Percentiles rank a stretch among this genome's conserved stretches.
phyloP scores from a whole-genome alignment of 2,329 filamentous ascomycete genomes.

The Beauveria sp. region DNA sequence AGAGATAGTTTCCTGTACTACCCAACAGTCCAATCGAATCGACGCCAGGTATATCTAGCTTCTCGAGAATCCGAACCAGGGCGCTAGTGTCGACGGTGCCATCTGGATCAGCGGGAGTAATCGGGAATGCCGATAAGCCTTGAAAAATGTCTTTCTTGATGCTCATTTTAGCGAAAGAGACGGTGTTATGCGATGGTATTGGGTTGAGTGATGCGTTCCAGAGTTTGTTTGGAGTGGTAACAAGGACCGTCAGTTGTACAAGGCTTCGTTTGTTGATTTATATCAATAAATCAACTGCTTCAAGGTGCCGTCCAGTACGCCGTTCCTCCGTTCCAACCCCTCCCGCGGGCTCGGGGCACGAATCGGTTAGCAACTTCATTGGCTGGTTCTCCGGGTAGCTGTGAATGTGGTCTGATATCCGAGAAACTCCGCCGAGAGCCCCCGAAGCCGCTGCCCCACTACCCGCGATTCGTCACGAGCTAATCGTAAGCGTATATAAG shows the following conservation, averaged over 20 bases:
- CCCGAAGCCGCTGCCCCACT: background rate
- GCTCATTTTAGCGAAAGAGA: background rate
- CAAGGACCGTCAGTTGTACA: background rate
- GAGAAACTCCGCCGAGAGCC: background rate
- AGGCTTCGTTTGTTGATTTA: background rate
- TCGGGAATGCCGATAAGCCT: background rate
- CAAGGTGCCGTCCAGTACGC: background rate
- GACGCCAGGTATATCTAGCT: background rate
- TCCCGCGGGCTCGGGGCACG: background rate
- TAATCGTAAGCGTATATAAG: background rate
- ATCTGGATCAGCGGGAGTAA: background rate
- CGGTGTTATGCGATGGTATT: background rate
- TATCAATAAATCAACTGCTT: background rate
- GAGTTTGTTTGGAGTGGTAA: background rate
- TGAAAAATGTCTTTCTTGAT: background rate
- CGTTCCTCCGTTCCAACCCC: background rate
- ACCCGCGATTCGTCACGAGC: background rate
- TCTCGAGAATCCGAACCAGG: background rate
- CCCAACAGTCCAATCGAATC: background rate
- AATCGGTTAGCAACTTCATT: background rate
- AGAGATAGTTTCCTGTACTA: background rate
- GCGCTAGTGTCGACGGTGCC: background rate
- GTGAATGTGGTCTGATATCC: background rate
- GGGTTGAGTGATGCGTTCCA: background rate
- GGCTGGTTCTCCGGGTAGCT: background rate